Base-by-base conservation (phyloP, 129 eudicot species). In the Apium graveolens region DNA sequence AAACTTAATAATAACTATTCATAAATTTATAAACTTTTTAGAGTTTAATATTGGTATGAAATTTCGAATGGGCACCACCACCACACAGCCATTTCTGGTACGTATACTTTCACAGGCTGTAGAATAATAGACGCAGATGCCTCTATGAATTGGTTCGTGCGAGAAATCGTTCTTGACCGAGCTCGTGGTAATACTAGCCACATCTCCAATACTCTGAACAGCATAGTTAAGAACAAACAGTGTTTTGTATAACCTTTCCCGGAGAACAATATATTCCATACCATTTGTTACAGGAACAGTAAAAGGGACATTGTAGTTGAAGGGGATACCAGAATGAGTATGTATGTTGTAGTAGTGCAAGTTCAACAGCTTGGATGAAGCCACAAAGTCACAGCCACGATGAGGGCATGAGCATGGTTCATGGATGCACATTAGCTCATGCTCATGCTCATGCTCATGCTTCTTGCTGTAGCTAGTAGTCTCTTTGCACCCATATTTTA, bases 351-450 rank as follows among this genome's bases (percentile, higher is more conserved):
- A 42, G 43, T 88, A 84, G 79, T 95, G 98, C 10, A 69, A 62
- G 79, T 86, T 83, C 55, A 95, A 63, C 24, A 42, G 31, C 38
- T 76, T 79, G 73, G 89, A 84, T 21, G 88, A 66, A 66, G 79
- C 86, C 12, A 68, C 77, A 82, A 82, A 88, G 37, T 39, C 45
- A 37, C 98, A 92, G 32, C 74, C 78, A 26, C 37, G 73, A 62
- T 57, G 73, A 79, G 97, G 98, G 69, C 98, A 94, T 42, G 76
- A 81, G 82, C 93, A 86, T 49, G 92, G 85, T 60, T 76, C 85
- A 17, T 78, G 80, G 37, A 35, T 35, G 37, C 37, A 35, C 37
- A 35, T 35, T 35, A 35, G 37, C 37, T 35, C 37, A 35, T 35
- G 37, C 41, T 35, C 38, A 35, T 35, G 76, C 70, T 88, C 96